A percentile compares a stretch with the other conserved stretches of the same genome.
These are phyloP conservation scores for Castanea mollissima DNA, from an alignment of 306 rosid species.

Conservation along the genomic window DNA sequence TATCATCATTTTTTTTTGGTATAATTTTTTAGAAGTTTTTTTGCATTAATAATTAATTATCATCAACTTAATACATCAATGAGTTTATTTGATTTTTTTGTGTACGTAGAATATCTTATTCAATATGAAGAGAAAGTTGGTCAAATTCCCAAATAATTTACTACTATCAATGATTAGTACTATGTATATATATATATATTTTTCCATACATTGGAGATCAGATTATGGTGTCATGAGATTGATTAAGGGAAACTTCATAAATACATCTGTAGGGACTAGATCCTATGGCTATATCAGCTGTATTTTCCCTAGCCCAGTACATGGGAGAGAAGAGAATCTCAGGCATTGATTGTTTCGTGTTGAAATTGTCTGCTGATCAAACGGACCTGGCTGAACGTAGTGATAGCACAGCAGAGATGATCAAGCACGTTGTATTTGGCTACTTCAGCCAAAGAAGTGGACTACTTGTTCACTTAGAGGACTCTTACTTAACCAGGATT, in stretches of 20 bases:
- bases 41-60: too few species aligned
- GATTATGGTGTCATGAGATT: neutral
- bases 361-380: constrained; percentile 75
- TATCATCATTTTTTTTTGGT: too few species aligned
- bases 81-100: too few species aligned
- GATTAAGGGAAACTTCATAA: neutral
- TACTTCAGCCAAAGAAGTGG: constrained; percentile 92
- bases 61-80: too few species aligned
- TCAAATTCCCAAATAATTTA: too few species aligned
- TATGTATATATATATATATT: too few species aligned
- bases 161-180: too few species aligned
- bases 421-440: constrained; percentile 78
- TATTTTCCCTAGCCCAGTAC: constrained; percentile 72
- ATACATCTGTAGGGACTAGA: constrained; percentile 65
- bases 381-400: constrained; percentile 68
- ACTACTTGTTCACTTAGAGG: constrained; percentile 64
- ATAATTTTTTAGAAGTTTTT: too few species aligned
- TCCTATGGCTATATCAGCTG: constrained; percentile 74
- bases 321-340: constrained; percentile 80
- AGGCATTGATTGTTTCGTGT: constrained; percentile 68
- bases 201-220: too few species aligned
- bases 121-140: too few species aligned
- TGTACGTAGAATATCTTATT: too few species aligned
- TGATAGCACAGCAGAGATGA: constrained; percentile 92
- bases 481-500: constrained; percentile 83